Conservation (phyloP, 148 eudicot species). For the Vaccinium corymbosum region DNA sequence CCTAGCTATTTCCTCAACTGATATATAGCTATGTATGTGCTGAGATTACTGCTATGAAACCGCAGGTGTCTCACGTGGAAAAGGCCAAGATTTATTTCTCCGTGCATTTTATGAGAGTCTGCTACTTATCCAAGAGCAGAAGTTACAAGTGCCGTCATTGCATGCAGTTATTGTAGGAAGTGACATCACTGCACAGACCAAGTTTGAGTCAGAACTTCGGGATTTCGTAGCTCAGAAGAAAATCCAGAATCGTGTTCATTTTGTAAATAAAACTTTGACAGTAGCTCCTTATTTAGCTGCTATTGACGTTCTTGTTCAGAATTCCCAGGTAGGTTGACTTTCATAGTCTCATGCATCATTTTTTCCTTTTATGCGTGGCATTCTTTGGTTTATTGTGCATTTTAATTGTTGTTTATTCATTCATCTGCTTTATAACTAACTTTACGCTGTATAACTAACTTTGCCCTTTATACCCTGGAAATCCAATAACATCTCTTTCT, state of each 20-base stretch:
- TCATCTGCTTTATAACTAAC: background rate
- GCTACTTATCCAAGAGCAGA: conserved; percentile 68
- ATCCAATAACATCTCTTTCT: background rate
- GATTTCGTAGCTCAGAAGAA: conserved; percentile 64
- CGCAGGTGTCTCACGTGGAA: conserved; percentile 96
- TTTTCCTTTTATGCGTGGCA: background rate
- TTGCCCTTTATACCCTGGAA: background rate
- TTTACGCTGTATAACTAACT: background rate
- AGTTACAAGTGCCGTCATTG: conserved; percentile 76
- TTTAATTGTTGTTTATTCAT: background rate
- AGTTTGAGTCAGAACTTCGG: conserved; percentile 89
- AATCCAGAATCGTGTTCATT: conserved; percentile 75
- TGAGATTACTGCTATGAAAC: background rate
- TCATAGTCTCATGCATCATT: background rate
- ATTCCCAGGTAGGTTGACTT: conserved; percentile 64
- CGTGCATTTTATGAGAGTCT: conserved; percentile 80
- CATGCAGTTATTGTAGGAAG: conserved; percentile 97
- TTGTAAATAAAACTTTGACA: conserved; percentile 85
- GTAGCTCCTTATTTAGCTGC: conserved; percentile 92
- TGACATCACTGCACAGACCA: conserved; percentile 85
- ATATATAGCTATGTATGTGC: background rate
- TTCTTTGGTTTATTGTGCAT: background rate
- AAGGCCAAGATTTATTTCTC: conserved; percentile 92
- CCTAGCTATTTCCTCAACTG: background rate
- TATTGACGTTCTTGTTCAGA: conserved; percentile 89